Base-by-base conservation (phyloP, 2,329 filamentous ascomycete species). In the Huntiella decipiens region DNA sequence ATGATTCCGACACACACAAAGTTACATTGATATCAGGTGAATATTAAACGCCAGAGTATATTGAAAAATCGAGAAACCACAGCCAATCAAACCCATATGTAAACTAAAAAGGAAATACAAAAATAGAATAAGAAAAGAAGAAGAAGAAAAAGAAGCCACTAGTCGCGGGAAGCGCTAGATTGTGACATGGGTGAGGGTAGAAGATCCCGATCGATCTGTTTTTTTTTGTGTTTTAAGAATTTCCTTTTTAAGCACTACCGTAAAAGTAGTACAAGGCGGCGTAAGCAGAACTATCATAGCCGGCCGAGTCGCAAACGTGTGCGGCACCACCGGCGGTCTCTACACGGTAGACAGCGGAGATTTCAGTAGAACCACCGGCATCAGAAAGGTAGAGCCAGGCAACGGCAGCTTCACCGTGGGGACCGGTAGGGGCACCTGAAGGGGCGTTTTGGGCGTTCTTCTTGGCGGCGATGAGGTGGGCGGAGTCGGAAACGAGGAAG, bases 241-340 rank as follows among this genome's bases (percentile, higher is more conserved):
- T 31, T 6, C 19, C 39, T 28, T 45, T 38, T 15, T 28, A 38
- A 3, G 43, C 19, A 40, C 57, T 63, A 15, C 58, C 64, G 53
- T 65, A 76, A 55, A 75, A 66, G 71, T 71, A 76, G 60, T 77
- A 77, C 52, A 63, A 65, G n/a, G 72, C 62, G 1, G 70, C 54
- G 56, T 77, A 77, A 2, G 66, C 64, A 19, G 73, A 66, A 56
- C 70, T 75, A 54, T 49, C 47, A 13, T 45, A 33, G 1, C 47
- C 57, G 10, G 54, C 54, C 11, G 45, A 51, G 37, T 54, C 50
- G 15, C 54, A 57, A 41, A 45, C 48, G 32, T 53, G 57, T 16
- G 56, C 57, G 8, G 15, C 12, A 11, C 36, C 41, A 16, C 42
- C 40, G 8, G 36, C 43, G 12, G 39, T 55, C 4, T 52, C 45